Base-by-base conservation (phyloP, 176 grass and related monocot species). In the Triticum monococcum region DNA sequence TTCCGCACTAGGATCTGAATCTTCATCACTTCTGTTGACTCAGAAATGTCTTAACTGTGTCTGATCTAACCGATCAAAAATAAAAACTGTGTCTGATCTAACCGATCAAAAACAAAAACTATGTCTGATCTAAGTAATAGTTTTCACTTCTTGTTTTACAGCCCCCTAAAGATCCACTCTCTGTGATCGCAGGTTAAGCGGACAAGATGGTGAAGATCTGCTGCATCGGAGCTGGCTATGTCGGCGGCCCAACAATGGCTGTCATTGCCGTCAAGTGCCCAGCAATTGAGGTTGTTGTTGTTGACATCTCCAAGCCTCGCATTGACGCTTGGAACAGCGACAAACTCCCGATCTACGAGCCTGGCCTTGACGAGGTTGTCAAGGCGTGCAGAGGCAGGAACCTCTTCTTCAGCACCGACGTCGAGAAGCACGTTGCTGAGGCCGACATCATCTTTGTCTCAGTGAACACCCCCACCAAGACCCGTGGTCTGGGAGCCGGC, bases 291-390 rank as follows among this genome's bases (percentile, higher is more conserved):
- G 94, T 96, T 2, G 94, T 89, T 0, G 94, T 96, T 5, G 94
- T 96, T 25, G 94, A 96, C 71, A 96, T 96, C 77, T 93, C 94
- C 31, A 82, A 77, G 48, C 70, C 91, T 24, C 91, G 94, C 78
- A 96, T 96, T 71, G 91, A 80, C 3, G 94, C 94, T 23, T 96
- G 94, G 94, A 96, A 96, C 87, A 96, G 94, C 16, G 94, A 95
- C 25, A 79, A 80, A 3, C 94, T 96, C 54, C 94, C 94, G 0
- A 96, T 96, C 77, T 96, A 91, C 10, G 94, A 96, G 83, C 94
- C 94, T 3, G 94, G 91, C 12, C 89, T 96, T 0, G 94, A 96
- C 43, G 94, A 96, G 3, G 91, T 96, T 20, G 91, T 96, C 56
- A 96, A 96, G 94, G 87, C 89, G 62, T 91, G 94, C 94, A 87